Percentiles rank a stretch among this genome's conserved stretches.
These are phyloP conservation scores for Rosa multiflora DNA, from an alignment of 306 rosid species.

Conservation along the genomic window DNA sequence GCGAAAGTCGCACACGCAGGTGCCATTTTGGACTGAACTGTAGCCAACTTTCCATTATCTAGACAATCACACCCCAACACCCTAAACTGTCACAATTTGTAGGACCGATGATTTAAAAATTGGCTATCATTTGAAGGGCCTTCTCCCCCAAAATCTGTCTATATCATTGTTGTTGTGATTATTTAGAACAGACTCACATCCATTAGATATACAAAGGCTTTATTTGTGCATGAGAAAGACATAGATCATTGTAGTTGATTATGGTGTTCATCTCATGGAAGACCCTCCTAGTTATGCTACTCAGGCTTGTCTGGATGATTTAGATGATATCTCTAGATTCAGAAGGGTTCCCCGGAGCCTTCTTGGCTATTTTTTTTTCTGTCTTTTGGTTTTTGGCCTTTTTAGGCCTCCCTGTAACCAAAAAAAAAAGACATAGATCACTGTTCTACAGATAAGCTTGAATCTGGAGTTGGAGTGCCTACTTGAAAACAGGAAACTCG, in stretches of 20 bases:
- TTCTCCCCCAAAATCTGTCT: neutral
- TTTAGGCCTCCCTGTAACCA: too few relatives aligned
- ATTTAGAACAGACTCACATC: neutral
- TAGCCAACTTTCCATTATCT: neutral
- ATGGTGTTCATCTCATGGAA: too few relatives aligned
- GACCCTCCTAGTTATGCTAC: too few relatives aligned
- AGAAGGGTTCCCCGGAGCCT: too few relatives aligned
- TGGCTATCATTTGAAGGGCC: neutral
- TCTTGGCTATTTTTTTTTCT: too few relatives aligned
- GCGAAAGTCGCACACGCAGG: neutral
- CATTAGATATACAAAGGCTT: neutral
- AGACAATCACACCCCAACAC: neutral
- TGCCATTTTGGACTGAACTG: neutral
- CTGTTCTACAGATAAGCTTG: neutral
- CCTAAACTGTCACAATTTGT: neutral
- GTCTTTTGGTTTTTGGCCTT: too few relatives aligned
- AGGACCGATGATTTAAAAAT: neutral
- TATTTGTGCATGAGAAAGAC: neutral
- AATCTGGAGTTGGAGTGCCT: neutral
- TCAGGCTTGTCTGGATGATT: too few relatives aligned
- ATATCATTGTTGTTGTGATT: neutral
- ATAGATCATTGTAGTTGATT: too few relatives aligned
- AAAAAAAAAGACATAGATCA: neutral
- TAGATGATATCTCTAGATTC: too few relatives aligned
- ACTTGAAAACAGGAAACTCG: neutral